These are phyloP conservation scores for Colletotrichum tamarilloi DNA, from an alignment of 2,329 filamentous ascomycete species.

Conservation along the genomic window DNA sequence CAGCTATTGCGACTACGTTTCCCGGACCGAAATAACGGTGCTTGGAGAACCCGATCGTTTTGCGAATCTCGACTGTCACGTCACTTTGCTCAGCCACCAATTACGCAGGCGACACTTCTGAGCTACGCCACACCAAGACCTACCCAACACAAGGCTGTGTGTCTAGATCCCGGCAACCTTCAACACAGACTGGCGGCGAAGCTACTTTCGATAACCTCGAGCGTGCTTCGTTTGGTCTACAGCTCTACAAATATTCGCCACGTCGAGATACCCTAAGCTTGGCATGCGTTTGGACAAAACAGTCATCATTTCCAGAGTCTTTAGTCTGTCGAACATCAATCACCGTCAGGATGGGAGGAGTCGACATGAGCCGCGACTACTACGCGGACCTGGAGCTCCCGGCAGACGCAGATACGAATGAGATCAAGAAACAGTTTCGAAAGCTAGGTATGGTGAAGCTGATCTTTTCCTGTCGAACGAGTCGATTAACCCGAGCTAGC, in stretches of 20 bases:
- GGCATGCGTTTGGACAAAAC: slow-evolving; percentile 10
- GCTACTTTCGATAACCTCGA: background rate
- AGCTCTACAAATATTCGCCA: background rate
- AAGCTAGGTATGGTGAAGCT: slow-evolving; percentile 71
- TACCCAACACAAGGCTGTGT: background rate
- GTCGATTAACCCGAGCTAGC: slow-evolving; percentile 61
- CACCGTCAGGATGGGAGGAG: slow-evolving; percentile 70
- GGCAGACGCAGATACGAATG: slow-evolving; percentile 73
- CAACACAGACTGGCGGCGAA: background rate
- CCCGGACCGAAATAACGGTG: background rate
- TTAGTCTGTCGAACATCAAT: slow-evolving; percentile 2
- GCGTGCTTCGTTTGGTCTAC: background rate
- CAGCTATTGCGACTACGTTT: background rate
- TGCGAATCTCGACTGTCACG: background rate
- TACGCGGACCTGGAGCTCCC: slow-evolving; percentile 85
- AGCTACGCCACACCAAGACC: background rate
- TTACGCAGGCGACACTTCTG: background rate
- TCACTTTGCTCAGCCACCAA: background rate
- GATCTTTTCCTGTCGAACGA: slow-evolving; percentile 12
- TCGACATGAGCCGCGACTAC: slow-evolving; percentile 78
- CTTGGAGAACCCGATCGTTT: background rate
- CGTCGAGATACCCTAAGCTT: background rate
- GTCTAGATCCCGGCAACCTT: background rate
- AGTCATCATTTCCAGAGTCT: background rate
- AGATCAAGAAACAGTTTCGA: slow-evolving; percentile 88